phyloP scores from a whole-genome alignment of 768 basidiomycete genomes.

The Saitozyma sp. region DNA sequence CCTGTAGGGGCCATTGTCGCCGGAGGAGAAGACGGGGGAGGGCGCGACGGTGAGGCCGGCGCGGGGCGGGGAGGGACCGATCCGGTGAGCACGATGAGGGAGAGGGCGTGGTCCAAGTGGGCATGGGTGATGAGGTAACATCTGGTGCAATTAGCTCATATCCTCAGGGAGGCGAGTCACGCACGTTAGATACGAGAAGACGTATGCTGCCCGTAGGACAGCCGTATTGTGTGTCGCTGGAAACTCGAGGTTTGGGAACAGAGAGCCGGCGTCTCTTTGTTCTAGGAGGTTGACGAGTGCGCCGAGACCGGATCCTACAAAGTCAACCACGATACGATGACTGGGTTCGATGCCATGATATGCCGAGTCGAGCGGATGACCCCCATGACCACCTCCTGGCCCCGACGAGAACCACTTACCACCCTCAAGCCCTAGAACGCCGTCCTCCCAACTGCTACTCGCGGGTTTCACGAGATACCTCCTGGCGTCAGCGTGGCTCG shows the following conservation, averaged over 20 bases:
- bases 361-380: too few relatives aligned
- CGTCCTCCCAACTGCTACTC: slow-evolving; percentile 70
- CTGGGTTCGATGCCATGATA: neutral
- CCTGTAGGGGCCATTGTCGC: slow-evolving; percentile 8
- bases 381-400: too few relatives aligned
- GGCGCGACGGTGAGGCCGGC: neutral
- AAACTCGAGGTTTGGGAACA: slow-evolving; percentile 27
- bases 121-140: slow-evolving; percentile 84
- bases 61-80: slow-evolving; percentile 56
- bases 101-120: slow-evolving; percentile 85
- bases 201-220: slow-evolving; percentile 42
- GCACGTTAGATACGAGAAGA: slow-evolving; percentile 49
- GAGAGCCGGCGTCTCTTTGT: slow-evolving; percentile 2
- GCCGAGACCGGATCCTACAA: slow-evolving; percentile 78
- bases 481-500: slow-evolving; percentile 5
- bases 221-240: slow-evolving; percentile 37
- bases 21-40: slow-evolving; percentile 1
- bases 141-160: slow-evolving; percentile 53
- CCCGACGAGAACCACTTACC: slow-evolving; percentile 57
- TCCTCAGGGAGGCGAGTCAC: slow-evolving; percentile 15
- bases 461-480: slow-evolving; percentile 87
- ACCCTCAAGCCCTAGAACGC: slow-evolving; percentile 81
- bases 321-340: neutral
- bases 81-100: slow-evolving; percentile 80
- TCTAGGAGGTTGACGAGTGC: slow-evolving; percentile 66